Base-by-base conservation (phyloP, 2,329 filamentous ascomycete species). In the Curvularia spicifera region DNA sequence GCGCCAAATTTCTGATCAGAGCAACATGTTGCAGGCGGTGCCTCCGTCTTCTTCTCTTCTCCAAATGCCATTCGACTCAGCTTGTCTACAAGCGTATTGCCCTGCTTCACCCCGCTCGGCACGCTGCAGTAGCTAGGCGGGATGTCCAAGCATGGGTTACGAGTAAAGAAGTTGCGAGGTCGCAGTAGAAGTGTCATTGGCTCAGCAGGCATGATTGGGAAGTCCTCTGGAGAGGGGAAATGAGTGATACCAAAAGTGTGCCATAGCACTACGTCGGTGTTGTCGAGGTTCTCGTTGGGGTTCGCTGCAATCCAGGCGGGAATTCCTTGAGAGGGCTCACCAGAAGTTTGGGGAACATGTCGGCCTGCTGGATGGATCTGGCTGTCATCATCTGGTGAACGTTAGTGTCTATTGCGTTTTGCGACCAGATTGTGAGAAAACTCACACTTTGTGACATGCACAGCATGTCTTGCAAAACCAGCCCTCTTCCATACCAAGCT, bases 231-330 rank as follows among this genome's bases (percentile, higher is more conserved):
- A 0, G 90, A 82, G 0, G 93, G 93, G 81, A 97, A 94, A 75
- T 97, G 93, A 0, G 90, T 94, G 35, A 97, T 83, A 35, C 93
- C 93, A 71, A 97, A 97, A 0, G 92, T 96, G 79, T 97, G 93
- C 93, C 93, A 97, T 15, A 97, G 84, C 1, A 97, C 93, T 29
- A 97, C 80, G 73, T 97, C 91, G 0, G 88, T 91, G 80, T 97
- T 90, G 54, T 90, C 90, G 65, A 96, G 87, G 26, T 81, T 84
- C 56, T 85, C 86, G 45, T 79, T 80, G 12, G 90, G 87, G 60
- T 92, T 86, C 24, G 86, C 87, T 18, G 81, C 79, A 66, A 95
- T 89, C 91, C 91, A 94, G 65, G 87, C 83, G 0, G 90, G 89
- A 2, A 96, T 80, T 31, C 91, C 91, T 42, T 80, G 78, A 0